These are phyloP conservation scores for Margaritispora aquatica DNA, from an alignment of 495 filamentous ascomycete genomes.

Conservation along the genomic window DNA sequence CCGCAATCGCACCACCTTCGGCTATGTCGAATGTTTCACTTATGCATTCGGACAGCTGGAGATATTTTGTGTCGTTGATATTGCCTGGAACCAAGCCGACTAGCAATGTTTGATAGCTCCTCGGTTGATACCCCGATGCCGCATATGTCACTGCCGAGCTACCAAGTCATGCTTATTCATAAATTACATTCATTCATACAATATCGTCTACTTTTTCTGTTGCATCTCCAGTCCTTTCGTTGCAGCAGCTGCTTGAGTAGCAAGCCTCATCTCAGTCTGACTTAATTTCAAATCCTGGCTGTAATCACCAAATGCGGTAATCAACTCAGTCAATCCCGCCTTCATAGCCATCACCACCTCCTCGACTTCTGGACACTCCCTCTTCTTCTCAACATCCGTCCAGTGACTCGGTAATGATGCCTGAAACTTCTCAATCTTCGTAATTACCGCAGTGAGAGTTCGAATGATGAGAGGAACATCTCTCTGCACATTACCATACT, in stretches of 20 bases:
- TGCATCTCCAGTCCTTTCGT: constrained; percentile 8
- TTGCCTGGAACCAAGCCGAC: not conserved
- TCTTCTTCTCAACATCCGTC: constrained; percentile 62
- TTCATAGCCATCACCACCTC: constrained; percentile 53
- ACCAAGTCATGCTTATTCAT: too few relatives aligned
- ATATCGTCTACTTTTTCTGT: not conserved
- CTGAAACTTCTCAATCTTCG: constrained; percentile 63
- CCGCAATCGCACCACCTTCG: constrained; percentile 15
- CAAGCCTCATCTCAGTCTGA: constrained; percentile 59
- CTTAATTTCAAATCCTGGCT: constrained; percentile 57
- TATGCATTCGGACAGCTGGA: too few relatives aligned
- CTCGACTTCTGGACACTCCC: constrained; percentile 51
- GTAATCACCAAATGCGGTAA: constrained; percentile 66
- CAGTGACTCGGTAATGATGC: constrained; percentile 60
- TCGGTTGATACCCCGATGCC: not conserved
- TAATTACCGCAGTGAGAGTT: constrained; percentile 59
- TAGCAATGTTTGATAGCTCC: not conserved
- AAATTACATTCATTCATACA: not conserved
- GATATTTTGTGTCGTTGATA: not conserved
- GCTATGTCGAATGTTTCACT: constrained; percentile 8
- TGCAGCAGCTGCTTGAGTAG: constrained; percentile 50
- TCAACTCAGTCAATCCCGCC: constrained; percentile 50
- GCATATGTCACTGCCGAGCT: not conserved
- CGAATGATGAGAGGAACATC: constrained; percentile 68
- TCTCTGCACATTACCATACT: constrained; percentile 77